These are phyloP conservation scores for Zea luxurians DNA, from an alignment of 176 grass and related monocot genomes.

Conservation along the genomic window DNA sequence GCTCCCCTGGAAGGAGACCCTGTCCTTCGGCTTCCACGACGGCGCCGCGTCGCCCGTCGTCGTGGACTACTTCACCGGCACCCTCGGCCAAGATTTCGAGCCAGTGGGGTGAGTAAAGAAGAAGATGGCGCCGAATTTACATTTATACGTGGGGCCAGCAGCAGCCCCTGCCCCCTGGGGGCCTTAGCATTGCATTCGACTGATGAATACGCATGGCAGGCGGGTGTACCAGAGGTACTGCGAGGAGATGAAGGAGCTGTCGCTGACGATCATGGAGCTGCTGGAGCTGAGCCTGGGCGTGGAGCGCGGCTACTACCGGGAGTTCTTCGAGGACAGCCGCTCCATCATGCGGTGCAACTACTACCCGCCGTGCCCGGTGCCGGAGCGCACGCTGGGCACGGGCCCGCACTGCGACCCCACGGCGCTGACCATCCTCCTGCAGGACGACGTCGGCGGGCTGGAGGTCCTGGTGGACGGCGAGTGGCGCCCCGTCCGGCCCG, in stretches of 20 bases:
- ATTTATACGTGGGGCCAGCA: too few relatives aligned
- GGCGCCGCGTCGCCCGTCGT: constrained; percentile 37
- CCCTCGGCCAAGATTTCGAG: constrained; percentile 63
- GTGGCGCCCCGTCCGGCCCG: constrained; percentile 69
- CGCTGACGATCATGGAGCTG: constrained; percentile 82
- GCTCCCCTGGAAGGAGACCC: constrained; percentile 96
- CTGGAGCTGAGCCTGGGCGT: constrained; percentile 79
- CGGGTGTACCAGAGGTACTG: constrained; percentile 79
- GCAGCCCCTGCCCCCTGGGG: too few relatives aligned
- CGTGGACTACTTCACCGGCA: constrained; percentile 72
- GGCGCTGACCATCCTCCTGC: constrained; percentile 82
- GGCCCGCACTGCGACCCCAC: constrained; percentile 91
- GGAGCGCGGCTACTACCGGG: constrained; percentile 54
- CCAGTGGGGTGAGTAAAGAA: constrained; percentile 53
- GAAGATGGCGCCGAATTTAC: background rate
- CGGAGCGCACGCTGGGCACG: constrained; percentile 80
- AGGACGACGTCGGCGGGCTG: constrained; percentile 80
- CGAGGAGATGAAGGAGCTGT: constrained; percentile 71
- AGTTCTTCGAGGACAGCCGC: constrained; percentile 84
- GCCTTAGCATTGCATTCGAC: background rate
- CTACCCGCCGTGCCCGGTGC: constrained; percentile 90
- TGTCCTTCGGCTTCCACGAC: constrained; percentile 74
- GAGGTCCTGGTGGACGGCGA: constrained; percentile 78
- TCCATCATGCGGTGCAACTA: constrained; percentile 94
- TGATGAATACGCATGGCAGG: constrained; percentile 16